Base-by-base conservation (phyloP, 2,329 filamentous ascomycete genomes). In the Talaromyces sp. region DNA sequence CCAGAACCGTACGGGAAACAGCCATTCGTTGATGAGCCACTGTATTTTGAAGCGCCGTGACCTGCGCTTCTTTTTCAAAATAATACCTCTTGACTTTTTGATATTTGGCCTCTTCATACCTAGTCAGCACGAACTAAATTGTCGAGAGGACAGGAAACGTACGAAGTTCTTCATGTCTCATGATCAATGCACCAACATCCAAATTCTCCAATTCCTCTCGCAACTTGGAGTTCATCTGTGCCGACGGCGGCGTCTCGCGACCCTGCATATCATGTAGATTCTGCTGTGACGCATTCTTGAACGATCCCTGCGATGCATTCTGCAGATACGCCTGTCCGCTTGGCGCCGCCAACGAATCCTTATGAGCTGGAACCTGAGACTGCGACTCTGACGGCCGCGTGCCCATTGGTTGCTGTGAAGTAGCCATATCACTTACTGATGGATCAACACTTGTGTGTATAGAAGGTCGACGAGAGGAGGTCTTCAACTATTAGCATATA, bases 81-180 rank as follows among this genome's bases (percentile, higher is more conserved):
- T 97, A 99, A 72, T 97, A 91, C 64, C 93, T 89, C 82, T 99
- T 99, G 65, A 99, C 94, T 75, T 97, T 97, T 77, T 96, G 96
- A 77, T 99, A 99, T 81, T 99, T 99, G 70, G 88, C 88, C 74
- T 95, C 93, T 97, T 69, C 25, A 61, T 61, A 56, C 19, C 51
- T 10, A n/a, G 34, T 54, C n/a, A 59, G 62, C 19, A n/a, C 6
- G 49, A 8, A 19, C 27, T 25, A 27, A 17, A 40, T 6, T 15
- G 1, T 17, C 36, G 15, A 40, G 36, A 40, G 11, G 11, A 3
- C 2, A 40, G 11, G 4, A 64, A 36, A 67, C 79, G 67, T 78
- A 82, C 80, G 80, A 36, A 83, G 72, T 72, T 79, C 80, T 71
- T 81, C 79, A 71, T 81, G 74, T 66, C 76, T 77, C 69, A 76